Conservation (phyloP, 106 monocot genomes). For the Allium fistulosum region DNA sequence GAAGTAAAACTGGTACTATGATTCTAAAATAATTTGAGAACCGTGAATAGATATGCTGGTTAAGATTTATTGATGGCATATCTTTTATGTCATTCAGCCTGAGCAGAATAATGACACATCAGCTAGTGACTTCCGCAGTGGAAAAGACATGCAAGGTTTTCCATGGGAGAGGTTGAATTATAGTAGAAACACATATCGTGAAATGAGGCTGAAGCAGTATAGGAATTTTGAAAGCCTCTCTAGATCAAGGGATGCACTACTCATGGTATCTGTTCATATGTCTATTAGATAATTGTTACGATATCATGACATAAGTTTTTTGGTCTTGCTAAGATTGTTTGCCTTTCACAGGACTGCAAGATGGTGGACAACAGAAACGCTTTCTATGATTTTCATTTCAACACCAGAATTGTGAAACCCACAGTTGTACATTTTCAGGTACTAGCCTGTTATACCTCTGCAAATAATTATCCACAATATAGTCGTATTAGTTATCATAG, state of each 20-base stretch:
- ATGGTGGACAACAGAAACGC: constrained; percentile 19
- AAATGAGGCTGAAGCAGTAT: constrained; percentile 52
- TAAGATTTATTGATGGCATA: no score
- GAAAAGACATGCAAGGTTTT: constrained; percentile 68
- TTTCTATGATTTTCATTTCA: constrained; percentile 60
- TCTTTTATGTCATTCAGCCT: constrained; percentile 9
- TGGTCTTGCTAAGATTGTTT: background rate
- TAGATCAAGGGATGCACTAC: constrained; percentile 9
- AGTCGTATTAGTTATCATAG: background rate
- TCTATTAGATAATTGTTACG: background rate
- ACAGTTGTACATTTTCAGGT: constrained; percentile 75
- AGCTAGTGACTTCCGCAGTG: constrained; percentile 29
- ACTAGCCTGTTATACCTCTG: background rate
- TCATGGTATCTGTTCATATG: background rate
- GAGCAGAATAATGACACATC: constrained; percentile 48
- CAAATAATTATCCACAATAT: background rate
- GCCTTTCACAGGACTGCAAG: constrained; percentile 31
- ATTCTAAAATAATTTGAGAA: no score
- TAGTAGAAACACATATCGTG: constrained; percentile 36
- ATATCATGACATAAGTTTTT: background rate
- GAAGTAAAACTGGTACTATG: no score
- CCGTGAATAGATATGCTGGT: no score
- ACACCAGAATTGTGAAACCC: constrained; percentile 56
- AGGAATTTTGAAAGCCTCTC: constrained; percentile 42
- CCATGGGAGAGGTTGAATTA: constrained; percentile 50